Base-by-base conservation (phyloP, 805 yeast species). In the Cyberlindnera euphorbiae region DNA sequence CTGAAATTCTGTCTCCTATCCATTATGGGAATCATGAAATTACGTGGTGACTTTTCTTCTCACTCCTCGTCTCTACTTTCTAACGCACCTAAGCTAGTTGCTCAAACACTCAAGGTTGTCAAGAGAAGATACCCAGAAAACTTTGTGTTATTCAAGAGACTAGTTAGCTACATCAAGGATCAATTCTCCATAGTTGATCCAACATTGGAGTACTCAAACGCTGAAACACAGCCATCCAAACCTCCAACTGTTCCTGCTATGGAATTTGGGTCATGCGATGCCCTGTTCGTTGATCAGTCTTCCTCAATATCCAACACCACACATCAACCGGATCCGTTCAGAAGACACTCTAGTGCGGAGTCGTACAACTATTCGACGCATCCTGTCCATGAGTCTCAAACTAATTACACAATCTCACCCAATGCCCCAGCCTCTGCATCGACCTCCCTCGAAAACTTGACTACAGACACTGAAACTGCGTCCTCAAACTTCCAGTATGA, bases 121-220 rank as follows among this genome's bases (percentile, higher is more conserved):
- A 46, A 46, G 26, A 40, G 39, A 14, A 46, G 58, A 46, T 53
- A 53, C 26, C 56, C 58, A 9, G 56, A 52, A 31, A 52, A 52
- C 33, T 52, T 42, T 30, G 42, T 50, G 2, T 26, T 49, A 4
- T 53, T 50, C 32, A 50, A 50, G 38, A 46, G 38, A 3, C 18
- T 40, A 26, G 37, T 39, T 8, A 25, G 12, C 5, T 36, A 25
- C 28, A 33, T 44, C 31, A 35, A 36, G 30, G 9, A 13, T 3
- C 38, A 26, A 18, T 44, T 44, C 31, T 8, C 31, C 2, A 15
- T 44, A 4, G 11, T 17, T 8, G 43, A 41, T 23, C 27, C 39
- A 8, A 38, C 36, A 4, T 38, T 41, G 32, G 41, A 44, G 17
- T 39, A 38, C 17, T 19, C 22, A n/a, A n/a, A n/a, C n/a, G n/a